These are phyloP conservation scores for Gnomoniopsis sp. DNA, from an alignment of 2,329 filamentous ascomycete species.

Conservation along the genomic window DNA sequence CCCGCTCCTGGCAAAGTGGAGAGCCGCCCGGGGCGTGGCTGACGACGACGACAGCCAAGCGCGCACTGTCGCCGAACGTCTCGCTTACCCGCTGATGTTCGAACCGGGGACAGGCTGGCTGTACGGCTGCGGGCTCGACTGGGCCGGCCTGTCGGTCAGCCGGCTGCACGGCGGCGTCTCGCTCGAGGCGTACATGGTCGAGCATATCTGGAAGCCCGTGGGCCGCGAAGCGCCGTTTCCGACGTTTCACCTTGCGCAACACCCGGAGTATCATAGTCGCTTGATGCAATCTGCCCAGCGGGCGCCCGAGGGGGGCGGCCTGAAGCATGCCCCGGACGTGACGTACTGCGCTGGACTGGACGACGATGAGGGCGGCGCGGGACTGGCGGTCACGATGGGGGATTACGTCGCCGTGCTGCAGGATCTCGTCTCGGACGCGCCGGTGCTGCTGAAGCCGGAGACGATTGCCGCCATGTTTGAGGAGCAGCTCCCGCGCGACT, in stretches of 20 bases:
- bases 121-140: constrained; percentile 49
- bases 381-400: not conserved
- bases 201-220: not conserved
- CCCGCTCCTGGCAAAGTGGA: constrained; percentile 33
- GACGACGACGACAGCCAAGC: constrained; percentile 11
- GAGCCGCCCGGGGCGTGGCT: constrained; percentile 25
- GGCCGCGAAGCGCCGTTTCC: not conserved
- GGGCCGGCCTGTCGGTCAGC: constrained; percentile 46
- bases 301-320: not conserved
- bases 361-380: constrained; percentile 2
- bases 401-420: constrained; percentile 2
- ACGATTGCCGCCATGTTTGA: not conserved
- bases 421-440: not conserved
- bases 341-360: not conserved
- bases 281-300: not conserved
- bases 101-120: constrained; percentile 50
- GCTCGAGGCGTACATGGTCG: constrained; percentile 7
- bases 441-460: not conserved
- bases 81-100: constrained; percentile 41
- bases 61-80: constrained; percentile 39
- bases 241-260: not conserved
- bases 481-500: not conserved
- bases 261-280: not conserved
- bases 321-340: not conserved
- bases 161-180: not conserved